Base-by-base conservation (phyloP, 2,329 filamentous ascomycete genomes). In the Verticillium dahliae region DNA sequence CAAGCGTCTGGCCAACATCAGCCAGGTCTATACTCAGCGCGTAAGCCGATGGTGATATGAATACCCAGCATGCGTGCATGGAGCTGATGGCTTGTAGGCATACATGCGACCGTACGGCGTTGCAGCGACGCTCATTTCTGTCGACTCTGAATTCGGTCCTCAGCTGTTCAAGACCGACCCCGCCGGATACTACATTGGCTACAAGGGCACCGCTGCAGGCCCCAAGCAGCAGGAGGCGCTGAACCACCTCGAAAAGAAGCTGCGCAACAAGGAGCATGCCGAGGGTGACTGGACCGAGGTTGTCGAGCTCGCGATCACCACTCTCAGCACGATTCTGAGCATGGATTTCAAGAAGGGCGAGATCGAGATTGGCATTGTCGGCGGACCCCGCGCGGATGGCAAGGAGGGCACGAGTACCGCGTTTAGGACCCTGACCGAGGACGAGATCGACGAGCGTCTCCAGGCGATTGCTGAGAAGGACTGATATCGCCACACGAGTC, bases 321-420 rank as follows among this genome's bases (percentile, higher is more conserved):
- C 95, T 6, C 81, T 99, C 76, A 97, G 93, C 85, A 96, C 91
- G 39, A 93, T 99, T 63, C 84, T 99, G 67, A 97, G 94, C 78
- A 96, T 98, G 76, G 95, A 99, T 76, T 99, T 99, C 84, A 99
- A 99, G 86, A 98, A 98, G 84, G 90, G 90, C 70, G 95, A 99
- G 82, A 89, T 99, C 75, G 95, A 99, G 81, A 91, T 99, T 78
- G 95, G 95, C 66, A 93, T 99, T 72, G 95, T 97, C 60, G 95
- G 95, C 67, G 94, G 92, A 35, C 93, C 94, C 62, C 85, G 87
- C 70, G 78, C 82, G 62, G 91, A 96, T 72, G 94, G 93, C 68
- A 84, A 90, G 78, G 90, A 96, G 75, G 92, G 91, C 67, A 90
- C 89, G 65, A 85, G 91, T 71, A 78, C 89, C 58, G 82, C 81